Conservation (phyloP, 2,329 filamentous ascomycete genomes). For the Dactylonectria macrodidyma region DNA sequence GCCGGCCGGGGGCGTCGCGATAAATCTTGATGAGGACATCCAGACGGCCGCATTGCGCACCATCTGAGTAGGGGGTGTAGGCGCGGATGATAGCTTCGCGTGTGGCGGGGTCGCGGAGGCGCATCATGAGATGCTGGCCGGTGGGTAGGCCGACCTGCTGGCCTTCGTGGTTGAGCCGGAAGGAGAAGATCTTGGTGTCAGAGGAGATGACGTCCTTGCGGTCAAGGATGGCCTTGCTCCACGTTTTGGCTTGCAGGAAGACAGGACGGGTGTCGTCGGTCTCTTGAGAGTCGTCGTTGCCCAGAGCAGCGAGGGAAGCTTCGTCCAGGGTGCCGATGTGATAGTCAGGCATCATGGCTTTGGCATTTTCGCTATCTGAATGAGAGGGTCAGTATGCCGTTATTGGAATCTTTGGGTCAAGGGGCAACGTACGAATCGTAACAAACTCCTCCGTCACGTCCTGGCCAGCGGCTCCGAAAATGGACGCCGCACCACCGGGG, state of each 20-base stretch:
- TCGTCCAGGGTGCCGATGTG: conserved; percentile 85
- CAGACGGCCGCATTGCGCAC: conserved; percentile 71
- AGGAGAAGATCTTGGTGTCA: conserved; percentile 87
- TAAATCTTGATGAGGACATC: conserved; percentile 90
- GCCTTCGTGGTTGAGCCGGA: conserved; percentile 79
- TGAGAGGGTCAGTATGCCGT: conserved; percentile 42
- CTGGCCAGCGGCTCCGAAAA: conserved; percentile 84
- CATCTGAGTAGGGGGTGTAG: conserved; percentile 87
- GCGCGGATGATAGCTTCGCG: conserved; percentile 84
- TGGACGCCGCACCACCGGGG: conserved; percentile 89
- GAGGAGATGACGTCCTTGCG: conserved; percentile 78
- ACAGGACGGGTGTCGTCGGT: conserved; percentile 63
- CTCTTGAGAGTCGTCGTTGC: conserved; percentile 54
- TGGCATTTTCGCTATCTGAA: conserved; percentile 91
- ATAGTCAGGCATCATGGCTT: conserved; percentile 88
- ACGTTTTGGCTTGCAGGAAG: conserved; percentile 81
- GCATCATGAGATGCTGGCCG: conserved; percentile 90
- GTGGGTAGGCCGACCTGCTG: conserved; percentile 84
- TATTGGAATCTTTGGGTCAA: neutral
- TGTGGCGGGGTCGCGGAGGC: conserved; percentile 79
- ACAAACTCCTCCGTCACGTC: conserved; percentile 92
- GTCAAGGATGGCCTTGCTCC: conserved; percentile 81
- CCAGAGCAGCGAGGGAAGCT: conserved; percentile 67
- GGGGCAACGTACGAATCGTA: conserved; percentile 82
- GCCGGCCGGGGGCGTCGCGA: conserved; percentile 67